Evolutionary conservation across 2,329 filamentous ascomycete genomes (phyloP).

Genomic region (Xylaria sp.): DNA sequence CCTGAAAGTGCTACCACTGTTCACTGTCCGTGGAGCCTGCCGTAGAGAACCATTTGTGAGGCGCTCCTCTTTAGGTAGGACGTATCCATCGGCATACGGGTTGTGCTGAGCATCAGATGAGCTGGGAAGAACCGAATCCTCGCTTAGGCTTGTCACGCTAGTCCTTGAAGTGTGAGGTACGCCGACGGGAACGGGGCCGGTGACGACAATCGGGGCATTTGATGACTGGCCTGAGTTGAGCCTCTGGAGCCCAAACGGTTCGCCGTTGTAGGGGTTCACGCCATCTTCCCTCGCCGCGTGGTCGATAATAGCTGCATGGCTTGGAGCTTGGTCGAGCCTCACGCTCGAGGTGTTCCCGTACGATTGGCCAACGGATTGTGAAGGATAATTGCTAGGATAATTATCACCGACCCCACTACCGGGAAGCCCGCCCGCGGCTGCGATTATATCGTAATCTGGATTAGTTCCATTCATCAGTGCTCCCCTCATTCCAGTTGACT

Average conservation of each 20-base stretch:
- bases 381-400: constrained; percentile 41
- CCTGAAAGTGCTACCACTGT: constrained; percentile 30
- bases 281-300: constrained; percentile 65
- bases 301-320: constrained; percentile 62
- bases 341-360: constrained; percentile 61
- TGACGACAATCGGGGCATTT: constrained; percentile 40
- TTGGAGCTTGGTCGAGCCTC: constrained; percentile 61
- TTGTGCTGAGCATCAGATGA: constrained; percentile 27
- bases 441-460: constrained; percentile 68
- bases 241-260: constrained; percentile 51
- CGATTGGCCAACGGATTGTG: constrained; percentile 48
- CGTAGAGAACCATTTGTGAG: constrained; percentile 40
- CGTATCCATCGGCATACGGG: constrained; percentile 12
- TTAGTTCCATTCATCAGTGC: constrained; percentile 36
- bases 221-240: constrained; percentile 35
- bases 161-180: constrained; percentile 37
- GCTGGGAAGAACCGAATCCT: constrained; percentile 41
- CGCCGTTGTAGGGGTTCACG: constrained; percentile 67
- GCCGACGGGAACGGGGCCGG: constrained; percentile 35
- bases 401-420: constrained; percentile 56
- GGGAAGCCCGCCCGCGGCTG: constrained; percentile 67
- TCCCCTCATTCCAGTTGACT: constrained; percentile 40
- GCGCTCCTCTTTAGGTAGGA: constrained; percentile 1
- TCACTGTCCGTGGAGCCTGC: constrained; percentile 28
- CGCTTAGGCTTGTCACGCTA: constrained; percentile 36